Base-by-base conservation (phyloP, 1,139 yeast species). In the Geotrichum australiense region DNA sequence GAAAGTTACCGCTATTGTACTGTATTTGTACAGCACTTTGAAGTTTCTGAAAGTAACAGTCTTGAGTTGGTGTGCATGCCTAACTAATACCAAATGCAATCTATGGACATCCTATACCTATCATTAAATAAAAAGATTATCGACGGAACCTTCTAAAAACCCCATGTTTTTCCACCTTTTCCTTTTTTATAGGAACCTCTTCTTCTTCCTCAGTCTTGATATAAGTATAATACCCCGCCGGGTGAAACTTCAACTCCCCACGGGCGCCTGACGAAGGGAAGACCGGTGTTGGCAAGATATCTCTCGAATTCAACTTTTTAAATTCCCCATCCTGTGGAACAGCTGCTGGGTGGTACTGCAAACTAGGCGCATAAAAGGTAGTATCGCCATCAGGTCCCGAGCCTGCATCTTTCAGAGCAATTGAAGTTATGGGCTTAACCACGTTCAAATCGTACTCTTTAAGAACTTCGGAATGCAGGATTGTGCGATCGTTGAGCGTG, bases 371-470 rank as follows among this genome's bases (percentile, higher is more conserved):
- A 47, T 54, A 66, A 47, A 64, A 61, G n/a, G 58, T 59, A 6
- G 63, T 64, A 6, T 55, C 45, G 37, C 74, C 56, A 53, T 62
- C 61, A 24, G 86, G 78, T 57, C 82, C 89, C 8, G 80, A 68
- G 18, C 34, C 25, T n/a, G 19, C 37, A 53, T 82, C 87, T 50
- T 79, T 74, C 42, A 70, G 69, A 41, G 70, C 60, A 6, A 70
- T 68, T 5, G 76, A 69, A 1, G 75, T 62, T 42, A 72, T 71
- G 3, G 89, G 87, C 38, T 71, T 70, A n/a, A 81, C 82, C 49
- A 70, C 75, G 55, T 81, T 81, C 32, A 69, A 63, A 50, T 79
- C 74, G 53, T 78, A 78, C 53, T 82, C 93, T 26, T 70, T 71
- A 47, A 78, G 67, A 53, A 76, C 74, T 52, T 81, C 86, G 48